Percentiles rank a stretch among this genome's conserved stretches.
Evolutionary conservation across 805 yeast genomes (phyloP).

Genomic region (Ogataea thermomethanolica): DNA sequence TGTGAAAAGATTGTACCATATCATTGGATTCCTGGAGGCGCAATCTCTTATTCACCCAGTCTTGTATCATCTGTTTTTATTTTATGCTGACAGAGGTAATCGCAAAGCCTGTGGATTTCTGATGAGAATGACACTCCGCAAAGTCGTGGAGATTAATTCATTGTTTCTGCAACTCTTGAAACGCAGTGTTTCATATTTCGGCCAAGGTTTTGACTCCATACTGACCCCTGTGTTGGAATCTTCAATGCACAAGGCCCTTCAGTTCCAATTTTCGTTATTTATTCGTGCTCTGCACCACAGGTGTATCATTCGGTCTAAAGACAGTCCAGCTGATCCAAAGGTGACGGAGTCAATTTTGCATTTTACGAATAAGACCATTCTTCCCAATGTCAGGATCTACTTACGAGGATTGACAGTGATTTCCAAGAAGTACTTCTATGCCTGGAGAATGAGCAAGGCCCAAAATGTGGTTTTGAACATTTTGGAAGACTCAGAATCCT

Average conservation of each 20-base stretch:
- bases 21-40: conserved; percentile 25
- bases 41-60: conserved; percentile 37
- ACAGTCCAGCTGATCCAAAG: conserved; percentile 3
- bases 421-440: conserved; percentile 58
- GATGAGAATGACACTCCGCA: conserved; percentile 33
- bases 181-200: conserved; percentile 27
- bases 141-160: conserved; percentile 34
- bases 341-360: conserved; percentile 12
- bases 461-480: conserved; percentile 40
- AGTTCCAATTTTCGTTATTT: conserved; percentile 25
- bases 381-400: conserved; percentile 41
- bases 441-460: conserved; percentile 65
- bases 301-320: conserved; percentile 12
- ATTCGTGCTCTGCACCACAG: conserved; percentile 32
- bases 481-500: conserved; percentile 22
- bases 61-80: conserved; percentile 40
- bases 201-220: conserved; percentile 37
- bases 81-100: conserved; percentile 36
- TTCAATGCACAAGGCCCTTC: conserved; percentile 38
- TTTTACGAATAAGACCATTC: conserved; percentile 16
- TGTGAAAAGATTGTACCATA: conserved; percentile 22
- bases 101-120: conserved; percentile 36
- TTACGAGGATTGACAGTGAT: conserved; percentile 40
- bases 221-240: conserved; percentile 37
- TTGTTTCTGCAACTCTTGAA: conserved; percentile 36